Evolutionary conservation across 2,329 filamentous ascomycete species (phyloP), one percentile per base, ranked within the genome.

Genomic region (Trichoderma pleuroti): DNA sequence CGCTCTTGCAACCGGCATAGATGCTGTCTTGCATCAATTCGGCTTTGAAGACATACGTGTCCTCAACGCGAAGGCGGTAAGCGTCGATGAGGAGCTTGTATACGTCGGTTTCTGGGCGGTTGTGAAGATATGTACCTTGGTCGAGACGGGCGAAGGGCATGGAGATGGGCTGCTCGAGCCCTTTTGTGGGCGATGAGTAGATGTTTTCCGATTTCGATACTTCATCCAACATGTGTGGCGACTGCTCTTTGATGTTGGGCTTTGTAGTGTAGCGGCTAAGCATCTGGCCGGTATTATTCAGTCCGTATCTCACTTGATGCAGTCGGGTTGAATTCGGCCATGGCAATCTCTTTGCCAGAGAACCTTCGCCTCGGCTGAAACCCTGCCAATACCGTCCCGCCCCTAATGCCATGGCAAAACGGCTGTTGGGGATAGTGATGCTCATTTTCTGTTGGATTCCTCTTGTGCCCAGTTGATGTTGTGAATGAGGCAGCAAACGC

Each of bases 41-140:
- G 46, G 78, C 77, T 1, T 77, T 74, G 2, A 79, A 68, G 0
- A 70, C 75, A 72, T 77, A 76, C 10, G 75, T 70, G 70, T 85
- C 84, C 3, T 82, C 78, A n/a, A 81, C 70, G n/a, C 80, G 82
- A n/a, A 87, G 73, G 34, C 84, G 83, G 73, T 86, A 86, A 2
- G 79, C 72, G 72, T 87, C 85, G 67, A 86, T 80, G 12, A 87
- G 80, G 1, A 85, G 73, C 28, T 77, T 74, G 75, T 82, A 87
- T 5, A 83, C 80, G 54, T 86, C 84, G 21, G 75, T 75, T 72
- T 84, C 78, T 1, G 82, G 77, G 14, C 82, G 82, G 72, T 77
- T 75, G 68, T 86, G 81, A 4, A 87, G 80, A 76, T 79, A 86
- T 4, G 77, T 84, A 39, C 76, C 76, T 3, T 77, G 76, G 2